Base-by-base conservation (phyloP, 768 basidiomycete genomes). In the Pleurotus platypus region DNA sequence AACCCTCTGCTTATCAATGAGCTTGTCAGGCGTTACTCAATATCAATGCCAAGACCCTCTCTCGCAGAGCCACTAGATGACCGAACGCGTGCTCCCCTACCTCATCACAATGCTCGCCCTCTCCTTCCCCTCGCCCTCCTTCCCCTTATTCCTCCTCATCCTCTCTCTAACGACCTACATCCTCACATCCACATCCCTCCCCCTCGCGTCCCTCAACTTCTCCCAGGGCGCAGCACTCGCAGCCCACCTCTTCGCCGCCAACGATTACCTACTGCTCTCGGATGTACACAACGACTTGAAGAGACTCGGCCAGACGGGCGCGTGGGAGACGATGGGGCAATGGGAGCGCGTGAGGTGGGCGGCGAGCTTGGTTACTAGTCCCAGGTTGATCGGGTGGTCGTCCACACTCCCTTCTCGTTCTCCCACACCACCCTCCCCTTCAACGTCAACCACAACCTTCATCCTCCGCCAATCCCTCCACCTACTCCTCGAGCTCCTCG, bases 341-440 rank as follows among this genome's bases (percentile, higher is more conserved):
- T 50, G 13, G 24, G 49, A 50, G 24, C 24, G 49, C n/a, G 30
- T n/a, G 1, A 50, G 38, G 20, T 50, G 49, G 49, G 30, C 49
- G 7, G 27, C 38, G 4, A 27, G 49, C n/a, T 37, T 50, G 11
- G 38, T 50, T 7, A 50, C 49, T 8, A 50, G 49, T n/a, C 49
- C 49, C n/a, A 50, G 49, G 49, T 16, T 50, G 49, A 50, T 50
- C 22, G 49, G 49, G 20, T 50, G 49, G 49, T 50, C 49, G 15
- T 30, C 49, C 12, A 16, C 26, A n/a, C 12, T 11, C 49, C 24
- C 11, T n/a, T 4, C n/a, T n/a, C 18, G 18, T 18, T 35, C 27
- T 49, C 13, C 49, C 49, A 11, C 11, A 4, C 8, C 49, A n/a
- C n/a, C 49, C 49, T 49, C 49, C 4, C 22, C 27, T 24, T 35